Base-by-base conservation (phyloP, 139 green algal species). In the Pleodorina starrii region DNA sequence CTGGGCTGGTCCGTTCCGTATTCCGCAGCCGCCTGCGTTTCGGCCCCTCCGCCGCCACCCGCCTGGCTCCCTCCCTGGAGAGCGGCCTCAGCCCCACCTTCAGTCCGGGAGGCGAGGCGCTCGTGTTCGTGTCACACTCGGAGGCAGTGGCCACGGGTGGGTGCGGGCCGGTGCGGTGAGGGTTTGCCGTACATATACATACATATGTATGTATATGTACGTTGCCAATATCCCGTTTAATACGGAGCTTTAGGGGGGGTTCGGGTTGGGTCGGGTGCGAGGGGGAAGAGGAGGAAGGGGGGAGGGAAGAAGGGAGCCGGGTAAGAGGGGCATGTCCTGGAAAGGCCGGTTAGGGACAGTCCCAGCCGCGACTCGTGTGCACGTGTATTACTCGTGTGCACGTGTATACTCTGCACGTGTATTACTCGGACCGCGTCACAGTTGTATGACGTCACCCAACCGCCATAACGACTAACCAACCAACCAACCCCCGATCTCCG, bases 51-150 rank as follows among this genome's bases (percentile, higher is more conserved):
- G 85, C 44, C 57, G 85, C 78, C 16, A 14, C 2, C 72, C 38
- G 83, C 5, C 83, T 88, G 35, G 32, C 35, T 7, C 66, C 83
- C 35, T 63, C 43, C 42, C 83, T 88, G 83, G 66, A 88, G 32
- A 66, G 38, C 32, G 27, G 46, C 6, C 78, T 95, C 10, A 94
- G 83, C 57, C 95, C 96, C 11, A 86, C 89, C 63, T 98, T 97
- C 87, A 95, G 35, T 23, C 96, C 96, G 0, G 93, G 96, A 32
- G 96, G 96, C 0, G 3, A 32, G 16, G 69, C 46, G 6, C 93
- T 99, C n/a, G 81, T 97, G 16, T 97, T 97, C 86, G 86, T 99
- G 11, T 97, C 92, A 0, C 92, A 97, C 35, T 80, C 93, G 19
- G 91, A 93, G 6, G 96, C 97, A 1, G 93, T 94, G 12, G 17